Conservation (phyloP, 2,329 filamentous ascomycete genomes). For the Fusarium musae region DNA sequence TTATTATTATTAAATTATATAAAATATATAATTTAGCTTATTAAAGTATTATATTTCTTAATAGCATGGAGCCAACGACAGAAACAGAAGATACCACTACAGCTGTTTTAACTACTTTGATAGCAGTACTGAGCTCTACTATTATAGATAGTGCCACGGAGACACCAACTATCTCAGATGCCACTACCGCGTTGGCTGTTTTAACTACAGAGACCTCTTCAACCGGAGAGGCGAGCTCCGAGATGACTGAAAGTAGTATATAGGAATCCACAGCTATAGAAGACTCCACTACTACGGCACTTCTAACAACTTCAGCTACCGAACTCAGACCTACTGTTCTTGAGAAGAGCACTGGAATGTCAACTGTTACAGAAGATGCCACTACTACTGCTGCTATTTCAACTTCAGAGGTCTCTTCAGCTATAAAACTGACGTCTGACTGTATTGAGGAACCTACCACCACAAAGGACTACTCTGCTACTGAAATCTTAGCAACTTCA, state of each 20-base stretch:
- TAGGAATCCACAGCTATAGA: not conserved
- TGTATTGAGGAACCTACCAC: too few species aligned
- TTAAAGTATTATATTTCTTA: too few species aligned
- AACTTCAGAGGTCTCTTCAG: too few species aligned
- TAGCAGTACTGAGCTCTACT: not conserved
- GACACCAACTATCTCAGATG: fast-evolving
- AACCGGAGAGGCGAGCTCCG: not conserved
- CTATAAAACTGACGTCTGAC: too few species aligned
- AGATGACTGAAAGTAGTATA: too few species aligned
- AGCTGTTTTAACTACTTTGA: fast-evolving
- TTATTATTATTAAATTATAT: too few species aligned
- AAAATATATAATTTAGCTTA: too few species aligned
- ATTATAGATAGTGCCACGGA: fast-evolving
- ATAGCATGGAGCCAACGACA: fast-evolving
- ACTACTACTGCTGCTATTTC: too few species aligned
- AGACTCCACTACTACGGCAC: fast-evolving
- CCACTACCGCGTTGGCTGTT: not conserved
- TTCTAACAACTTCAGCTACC: not conserved
- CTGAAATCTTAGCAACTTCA: not conserved
- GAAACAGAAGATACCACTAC: not conserved
- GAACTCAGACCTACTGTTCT: too few species aligned
- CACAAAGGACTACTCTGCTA: too few species aligned
- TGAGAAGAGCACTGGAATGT: too few species aligned
- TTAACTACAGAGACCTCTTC: not conserved
- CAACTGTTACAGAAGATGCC: too few species aligned